Base-by-base conservation (phyloP, 768 basidiomycete species). In the Termitomyces sp. region DNA sequence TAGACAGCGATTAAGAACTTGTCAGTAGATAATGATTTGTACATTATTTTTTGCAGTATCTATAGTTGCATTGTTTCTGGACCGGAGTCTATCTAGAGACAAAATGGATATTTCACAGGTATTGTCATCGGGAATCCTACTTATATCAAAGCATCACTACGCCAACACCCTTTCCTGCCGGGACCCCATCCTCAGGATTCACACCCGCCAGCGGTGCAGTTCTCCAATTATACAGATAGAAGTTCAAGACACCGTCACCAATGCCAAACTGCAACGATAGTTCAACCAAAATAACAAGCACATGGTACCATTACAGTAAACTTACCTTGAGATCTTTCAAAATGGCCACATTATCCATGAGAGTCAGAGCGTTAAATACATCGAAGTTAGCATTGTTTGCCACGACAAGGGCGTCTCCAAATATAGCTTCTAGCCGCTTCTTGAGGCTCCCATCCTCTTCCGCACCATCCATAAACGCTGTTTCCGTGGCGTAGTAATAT, bases 171-270 rank as follows among this genome's bases (percentile, higher is more conserved):
- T 74, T 81, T 41, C 91, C 91, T n/a, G 83, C 76, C n/a, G 77
- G 68, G 13, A 76, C 70, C 33, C 65, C 79, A 2, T 70, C 82
- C n/a, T 78, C 73, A 12, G 76, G 59, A 33, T 72, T 75, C 65
- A 89, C 67, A 42, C 96, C 95, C 36, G 91, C 85, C 53, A 98
- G 73, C 2, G 84, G 79, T 13, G 83, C 73, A 12, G 93, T 95
- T 56, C 89, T 80, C 92, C 94, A 99, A 70, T 99, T 99, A 74
- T 97, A 98, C 54, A 95, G 68, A 67, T 95, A 95, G 67, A 84
- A 96, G 69, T 95, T 91, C 50, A 99, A 78, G 68, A 88, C 81
- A 1, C 97, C 97, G 65, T 96, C 91, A 4, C 94, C 96, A 11
- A 78, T 73, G n/a, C 93, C 96, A 65, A 98, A 98, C 94, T 96